Base-by-base conservation (phyloP, 345 rosid species). In the Aquilaria sinensis region DNA sequence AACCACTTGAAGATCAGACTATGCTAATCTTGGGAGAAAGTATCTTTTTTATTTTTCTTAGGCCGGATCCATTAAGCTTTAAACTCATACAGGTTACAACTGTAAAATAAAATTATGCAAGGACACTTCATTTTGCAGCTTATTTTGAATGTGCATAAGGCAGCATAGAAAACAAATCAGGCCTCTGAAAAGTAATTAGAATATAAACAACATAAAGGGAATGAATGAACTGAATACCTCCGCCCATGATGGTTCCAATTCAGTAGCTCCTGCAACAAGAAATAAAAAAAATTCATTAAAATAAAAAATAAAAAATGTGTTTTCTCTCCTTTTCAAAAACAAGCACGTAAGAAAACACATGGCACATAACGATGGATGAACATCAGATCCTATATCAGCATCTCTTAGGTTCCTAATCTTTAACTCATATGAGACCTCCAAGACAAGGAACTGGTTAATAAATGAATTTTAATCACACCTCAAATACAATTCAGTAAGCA, bases 221-320 rank as follows among this genome's bases (percentile, higher is more conserved):
- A 37, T 9, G 8, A 37, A 37, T 37, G 43, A 37, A 37, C 7
- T 9, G 8, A 50, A 51, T 78, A 84, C 96, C 96, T 89, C 96
- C 58, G 91, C 77, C 98, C 98, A 92, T 2, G 84, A 77, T 33
- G 95, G 84, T 70, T 82, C 76, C 75, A 89, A 67, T 60, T 81
- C 89, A 51, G 87, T 80, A 50, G 98, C 89, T 58, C 96, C 98
- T 89, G 82, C 51, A 64, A 78, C 69, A 56, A 58, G 63, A 63
- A 64, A 65, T 37, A 48, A 5, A 47, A 23, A 32, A 34, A 48
- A 58, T 55, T 30, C 60, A 23, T 16, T 29, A 10, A 63, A 14
- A 10, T 32, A 12, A 37, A 37, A 37, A 23, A 48, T 4, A 32
- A 31, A 63, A 29, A 31, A 49, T 31, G 5, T n/a, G 54, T 11